Evolutionary conservation across 1,139 yeast species (phyloP).

Genomic region (Yamadazyma jaroonii): DNA sequence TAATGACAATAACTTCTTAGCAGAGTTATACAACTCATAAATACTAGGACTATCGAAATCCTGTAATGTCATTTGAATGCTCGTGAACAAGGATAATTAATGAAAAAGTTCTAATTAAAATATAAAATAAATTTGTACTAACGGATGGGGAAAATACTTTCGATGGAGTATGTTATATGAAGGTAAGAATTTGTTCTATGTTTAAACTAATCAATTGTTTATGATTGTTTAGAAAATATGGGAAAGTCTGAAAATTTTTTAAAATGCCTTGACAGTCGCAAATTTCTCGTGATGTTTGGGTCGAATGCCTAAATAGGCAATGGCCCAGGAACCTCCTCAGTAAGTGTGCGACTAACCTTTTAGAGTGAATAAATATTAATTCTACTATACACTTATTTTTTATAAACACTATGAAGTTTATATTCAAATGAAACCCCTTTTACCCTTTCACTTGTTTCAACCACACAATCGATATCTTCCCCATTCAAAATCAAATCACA

Average conservation of each 20-base stretch:
- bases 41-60: constrained; percentile 33
- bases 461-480: constrained; percentile 1
- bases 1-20: constrained; percentile 37
- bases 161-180: no score
- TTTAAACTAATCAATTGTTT: no score
- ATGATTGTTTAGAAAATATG: neutral
- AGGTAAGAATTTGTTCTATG: no score
- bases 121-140: no score
- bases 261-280: constrained; percentile 5
- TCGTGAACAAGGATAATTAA: neutral
- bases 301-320: neutral
- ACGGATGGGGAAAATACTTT: no score
- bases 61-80: constrained; percentile 5
- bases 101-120: no score
- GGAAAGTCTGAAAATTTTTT: constrained; percentile 4
- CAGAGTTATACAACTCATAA: constrained; percentile 43
- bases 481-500: constrained; percentile 30
- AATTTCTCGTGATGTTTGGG: constrained; percentile 4
- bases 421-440: constrained; percentile 47
- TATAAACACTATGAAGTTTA: constrained; percentile 42
- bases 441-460: constrained; percentile 29
- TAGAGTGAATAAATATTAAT: no score
- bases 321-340: neutral
- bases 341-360: neutral
- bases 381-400: constrained; percentile 4